Conservation (phyloP, 306 rosid genomes). For the Quercus wislizeni region DNA sequence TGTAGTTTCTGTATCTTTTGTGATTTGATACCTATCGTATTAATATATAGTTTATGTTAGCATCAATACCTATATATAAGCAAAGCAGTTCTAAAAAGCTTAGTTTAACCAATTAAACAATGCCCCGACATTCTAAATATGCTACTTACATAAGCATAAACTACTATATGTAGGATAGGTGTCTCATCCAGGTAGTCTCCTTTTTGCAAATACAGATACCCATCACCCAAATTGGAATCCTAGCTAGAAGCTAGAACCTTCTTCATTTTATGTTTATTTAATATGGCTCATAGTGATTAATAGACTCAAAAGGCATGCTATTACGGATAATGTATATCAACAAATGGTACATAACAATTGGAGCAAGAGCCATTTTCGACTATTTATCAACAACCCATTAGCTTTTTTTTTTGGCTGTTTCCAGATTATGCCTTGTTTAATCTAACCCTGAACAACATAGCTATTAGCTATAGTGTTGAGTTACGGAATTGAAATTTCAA, state of each 20-base stretch:
- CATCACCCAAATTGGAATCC: constrained; percentile 46
- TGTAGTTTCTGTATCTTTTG: constrained; percentile 28
- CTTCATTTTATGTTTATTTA: constrained; percentile 5
- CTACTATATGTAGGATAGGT: constrained; percentile 39
- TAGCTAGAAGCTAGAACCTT: constrained; percentile 19
- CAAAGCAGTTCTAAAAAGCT: constrained; percentile 23
- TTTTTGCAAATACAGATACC: constrained; percentile 18
- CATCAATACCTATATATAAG: constrained; percentile 47
- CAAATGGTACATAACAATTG: constrained; percentile 37
- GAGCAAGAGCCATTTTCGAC: constrained; percentile 33
- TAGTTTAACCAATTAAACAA: constrained; percentile 24
- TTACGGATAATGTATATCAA: constrained; percentile 24
- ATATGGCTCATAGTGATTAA: constrained; percentile 22
- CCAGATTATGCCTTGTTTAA: constrained; percentile 10
- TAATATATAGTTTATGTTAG: constrained; percentile 33
- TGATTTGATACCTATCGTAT: constrained; percentile 2
- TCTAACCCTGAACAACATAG: neutral
- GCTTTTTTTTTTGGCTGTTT: constrained; percentile 2
- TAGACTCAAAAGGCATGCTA: constrained; percentile 20
- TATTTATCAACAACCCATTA: constrained; percentile 49
- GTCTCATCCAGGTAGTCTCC: constrained; percentile 26
- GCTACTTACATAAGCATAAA: constrained; percentile 19
- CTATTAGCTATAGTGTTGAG: neutral
- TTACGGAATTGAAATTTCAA: neutral
- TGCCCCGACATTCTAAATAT: constrained; percentile 28